Evolutionary conservation across 1,284 basidiomycete genomes (phyloP), one percentile per base, ranked within the genome.

Genomic region (Coniferiporia sulphurascens): DNA sequence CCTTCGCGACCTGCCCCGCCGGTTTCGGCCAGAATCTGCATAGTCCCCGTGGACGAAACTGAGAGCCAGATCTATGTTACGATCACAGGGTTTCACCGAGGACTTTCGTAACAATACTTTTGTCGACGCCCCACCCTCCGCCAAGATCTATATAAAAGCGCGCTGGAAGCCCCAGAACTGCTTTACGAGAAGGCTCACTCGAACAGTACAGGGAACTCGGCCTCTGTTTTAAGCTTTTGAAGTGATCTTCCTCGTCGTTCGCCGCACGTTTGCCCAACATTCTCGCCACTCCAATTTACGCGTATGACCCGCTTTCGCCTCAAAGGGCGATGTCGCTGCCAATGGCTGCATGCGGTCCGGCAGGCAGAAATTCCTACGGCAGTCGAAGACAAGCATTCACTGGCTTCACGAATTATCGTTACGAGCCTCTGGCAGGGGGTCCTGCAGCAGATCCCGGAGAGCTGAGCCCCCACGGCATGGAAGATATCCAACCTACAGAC

Each of bases 271-370:
- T 34, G 15, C 44, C 41, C 52, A 45, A 21, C 36, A 55, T 55
- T 55, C 52, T 55, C 27, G 52, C 52, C 38, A 44, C 52, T 34
- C 38, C 10, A 15, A 36, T 38, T 34, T 17, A 45, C 41, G 13
- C 38, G 21, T 32, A 55, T 55, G 38, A 44, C 22, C 41, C 10
- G 12, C 12, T 55, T 36, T 7, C 22, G 52, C 27, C 27, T 2
- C 52, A 44, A 22, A 55, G 41, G 41, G n/a, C 52, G 41, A 55
- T 55, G 52, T 12, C 52, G 8, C 21, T 45, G 34, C 22, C 52
- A 15, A 17, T 36, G 27, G 27, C 27, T n/a, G n/a, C 35, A 17
- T 10, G 13, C 34, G 17, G 36, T 35, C 50, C 34, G 19, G 15
- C 44, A n/a, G 12, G 17, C 44, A 38, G 17, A 52, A 52, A 52